Conservation (phyloP, 2,329 filamentous ascomycete species). For the Ambrosiella cleistominuta region DNA sequence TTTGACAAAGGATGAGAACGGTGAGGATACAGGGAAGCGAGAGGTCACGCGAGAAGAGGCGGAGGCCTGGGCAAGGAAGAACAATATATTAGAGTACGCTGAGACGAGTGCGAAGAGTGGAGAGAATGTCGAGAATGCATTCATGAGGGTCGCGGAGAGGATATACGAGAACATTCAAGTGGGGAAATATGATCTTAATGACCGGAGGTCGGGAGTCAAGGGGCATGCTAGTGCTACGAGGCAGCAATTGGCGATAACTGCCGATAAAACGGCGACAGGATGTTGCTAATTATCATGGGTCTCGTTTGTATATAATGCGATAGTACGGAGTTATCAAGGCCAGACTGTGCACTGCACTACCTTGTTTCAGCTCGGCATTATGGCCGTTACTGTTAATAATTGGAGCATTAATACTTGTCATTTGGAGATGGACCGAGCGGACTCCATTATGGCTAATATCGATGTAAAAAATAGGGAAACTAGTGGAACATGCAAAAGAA, state of each 20-base stretch:
- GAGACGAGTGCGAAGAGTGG: constrained; percentile 94
- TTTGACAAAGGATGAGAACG: constrained; percentile 33
- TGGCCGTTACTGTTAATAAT: no score
- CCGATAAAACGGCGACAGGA: constrained; percentile 23
- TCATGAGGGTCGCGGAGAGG: constrained; percentile 80
- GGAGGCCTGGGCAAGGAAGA: constrained; percentile 69
- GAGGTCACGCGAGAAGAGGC: constrained; percentile 73
- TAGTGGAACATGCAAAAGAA: no score
- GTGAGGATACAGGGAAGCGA: constrained; percentile 33
- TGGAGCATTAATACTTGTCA: no score
- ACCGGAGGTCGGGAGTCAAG: constrained; percentile 82
- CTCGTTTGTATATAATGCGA: not conserved
- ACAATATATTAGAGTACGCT: constrained; percentile 82
- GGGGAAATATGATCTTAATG: constrained; percentile 85
- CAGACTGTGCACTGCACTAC: no score
- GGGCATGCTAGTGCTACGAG: constrained; percentile 35
- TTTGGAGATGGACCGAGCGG: no score
- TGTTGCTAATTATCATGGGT: constrained; percentile 27
- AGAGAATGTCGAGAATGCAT: constrained; percentile 83
- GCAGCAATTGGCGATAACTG: constrained; percentile 26
- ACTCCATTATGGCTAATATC: no score
- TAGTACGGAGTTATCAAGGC: no score
- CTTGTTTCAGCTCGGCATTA: no score
- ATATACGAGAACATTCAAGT: constrained; percentile 96
- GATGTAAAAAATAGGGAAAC: no score